Evolutionary conservation across 495 filamentous ascomycete species (phyloP).

Genomic region (Neurospora sublineolata): DNA sequence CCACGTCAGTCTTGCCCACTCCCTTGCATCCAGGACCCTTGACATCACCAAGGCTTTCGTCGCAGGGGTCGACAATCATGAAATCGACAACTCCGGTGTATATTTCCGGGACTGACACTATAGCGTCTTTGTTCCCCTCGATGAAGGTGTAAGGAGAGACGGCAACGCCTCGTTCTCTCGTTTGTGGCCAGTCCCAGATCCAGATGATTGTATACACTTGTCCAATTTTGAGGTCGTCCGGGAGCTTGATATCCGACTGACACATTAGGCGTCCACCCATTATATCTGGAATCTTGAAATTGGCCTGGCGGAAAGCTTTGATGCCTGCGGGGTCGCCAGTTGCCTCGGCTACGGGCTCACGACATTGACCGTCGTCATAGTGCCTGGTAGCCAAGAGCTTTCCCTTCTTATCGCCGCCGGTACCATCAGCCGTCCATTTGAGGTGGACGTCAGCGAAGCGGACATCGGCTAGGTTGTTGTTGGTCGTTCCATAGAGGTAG

Average conservation of each 20-base stretch:
- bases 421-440: constrained; percentile 63
- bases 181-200: constrained; percentile 79
- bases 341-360: constrained; percentile 41
- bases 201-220: constrained; percentile 71
- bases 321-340: constrained; percentile 30
- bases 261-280: constrained; percentile 50
- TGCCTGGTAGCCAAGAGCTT: constrained; percentile 58
- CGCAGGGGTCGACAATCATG: constrained; percentile 35
- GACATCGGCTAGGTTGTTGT: constrained; percentile 37
- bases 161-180: constrained; percentile 18
- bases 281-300: constrained; percentile 16
- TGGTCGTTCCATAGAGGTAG: constrained; percentile 71
- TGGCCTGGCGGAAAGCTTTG: constrained; percentile 38
- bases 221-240: constrained; percentile 33
- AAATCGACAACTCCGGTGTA: constrained; percentile 82
- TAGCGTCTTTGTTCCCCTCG: constrained; percentile 30
- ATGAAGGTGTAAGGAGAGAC: constrained; percentile 17
- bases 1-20: constrained; percentile 8
- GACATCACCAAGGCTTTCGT: constrained; percentile 17
- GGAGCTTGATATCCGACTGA: constrained; percentile 65
- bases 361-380: constrained; percentile 79
- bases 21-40: constrained; percentile 17
- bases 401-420: constrained; percentile 63
- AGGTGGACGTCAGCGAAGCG: constrained; percentile 59
- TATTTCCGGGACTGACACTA: constrained; percentile 41